Evolutionary conservation across 768 basidiomycete genomes (phyloP), one percentile per base, ranked within the genome.

Genomic region (Suillus clintonianus): DNA sequence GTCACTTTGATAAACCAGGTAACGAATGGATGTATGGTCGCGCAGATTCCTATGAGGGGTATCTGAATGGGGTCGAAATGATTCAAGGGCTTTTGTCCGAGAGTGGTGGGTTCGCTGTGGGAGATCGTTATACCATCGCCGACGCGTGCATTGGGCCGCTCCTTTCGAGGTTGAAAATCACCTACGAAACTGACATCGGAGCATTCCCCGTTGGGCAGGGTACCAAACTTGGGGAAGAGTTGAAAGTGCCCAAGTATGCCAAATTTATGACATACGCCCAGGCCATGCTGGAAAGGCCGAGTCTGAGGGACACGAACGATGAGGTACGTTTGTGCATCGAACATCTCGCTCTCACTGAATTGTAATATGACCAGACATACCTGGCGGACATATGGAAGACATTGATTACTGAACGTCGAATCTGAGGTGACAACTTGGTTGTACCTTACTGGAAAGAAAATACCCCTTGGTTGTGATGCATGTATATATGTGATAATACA

Each of bases 101-200:
- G 27, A 17, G 39, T 7, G 82, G 83, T 53, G 70, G 65, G 1
- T 85, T 75, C 61, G 84, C 59, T 13, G 63, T 64, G 3, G 63
- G 59, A 15, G 58, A 55, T 41, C 30, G 19, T 27, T 64, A 60
- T 39, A 85, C 82, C 37, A 82, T 83, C 60, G 88, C 87, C 9
- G 89, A 89, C 66, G 82, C 83, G 14, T 82, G 84, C 1, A 73
- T 87, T 37, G 77, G 80, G 13, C 88, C 89, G 7, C 85, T 88
- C 79, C 70, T 88, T 30, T 85, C 81, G 10, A 77, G 88, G 17
- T 68, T 81, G 37, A 78, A 83, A 47, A 64, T 84, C 1, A 60
- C 71, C 30, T 68, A 85, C 32, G 74, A 76, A 69, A 80, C 84
- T 62, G 85, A 87, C 48, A 51, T 86, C 32, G 86, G 86, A 0